phyloP scores from a whole-genome alignment of 2,329 filamentous ascomycete genomes.

The Fusarium algeriense region DNA sequence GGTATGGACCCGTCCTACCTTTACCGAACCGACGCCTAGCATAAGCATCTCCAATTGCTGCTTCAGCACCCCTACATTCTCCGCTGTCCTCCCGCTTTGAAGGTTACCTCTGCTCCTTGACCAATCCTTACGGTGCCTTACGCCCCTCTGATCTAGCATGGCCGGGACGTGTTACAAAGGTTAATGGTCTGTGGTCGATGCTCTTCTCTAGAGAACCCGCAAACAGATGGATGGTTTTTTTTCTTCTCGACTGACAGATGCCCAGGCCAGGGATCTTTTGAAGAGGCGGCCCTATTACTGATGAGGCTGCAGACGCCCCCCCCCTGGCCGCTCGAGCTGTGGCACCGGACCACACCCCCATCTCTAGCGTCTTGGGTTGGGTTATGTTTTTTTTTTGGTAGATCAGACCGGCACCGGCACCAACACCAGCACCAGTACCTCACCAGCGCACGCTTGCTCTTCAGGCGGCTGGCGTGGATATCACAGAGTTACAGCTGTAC shows the following conservation, averaged over 20 bases:
- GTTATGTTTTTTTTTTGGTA: constrained; percentile 26
- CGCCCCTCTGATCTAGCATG: constrained; percentile 21
- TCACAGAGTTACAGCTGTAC: constrained; percentile 23
- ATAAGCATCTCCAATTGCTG: constrained; percentile 31
- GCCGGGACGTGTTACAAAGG: constrained; percentile 21
- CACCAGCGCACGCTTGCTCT: constrained; percentile 19
- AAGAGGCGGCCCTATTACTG: constrained; percentile 39
- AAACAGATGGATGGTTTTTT: constrained; percentile 21
- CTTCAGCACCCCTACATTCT: constrained; percentile 27
- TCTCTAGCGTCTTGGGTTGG: constrained; percentile 35
- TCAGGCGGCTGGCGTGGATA: constrained; percentile 6
- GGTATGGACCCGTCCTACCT: constrained; percentile 34
- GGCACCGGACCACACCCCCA: constrained; percentile 39
- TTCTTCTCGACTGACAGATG: constrained; percentile 35
- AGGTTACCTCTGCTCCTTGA: constrained; percentile 10
- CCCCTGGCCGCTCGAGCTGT: constrained; percentile 30
- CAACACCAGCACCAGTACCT: constrained; percentile 25
- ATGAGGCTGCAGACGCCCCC: constrained; percentile 36
- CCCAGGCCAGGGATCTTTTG: constrained; percentile 41
- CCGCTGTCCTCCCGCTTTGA: constrained; percentile 30
- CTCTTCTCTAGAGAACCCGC: constrained; percentile 20
- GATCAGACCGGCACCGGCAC: constrained; percentile 19
- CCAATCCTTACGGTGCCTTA: constrained; percentile 12
- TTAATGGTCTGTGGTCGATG: constrained; percentile 29
- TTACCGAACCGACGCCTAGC: constrained; percentile 29